A percentile compares a stretch with the other conserved stretches of the same genome.
Conservation (phyloP, 2,329 filamentous ascomycete genomes). For the Cladophialophora yegresii region DNA sequence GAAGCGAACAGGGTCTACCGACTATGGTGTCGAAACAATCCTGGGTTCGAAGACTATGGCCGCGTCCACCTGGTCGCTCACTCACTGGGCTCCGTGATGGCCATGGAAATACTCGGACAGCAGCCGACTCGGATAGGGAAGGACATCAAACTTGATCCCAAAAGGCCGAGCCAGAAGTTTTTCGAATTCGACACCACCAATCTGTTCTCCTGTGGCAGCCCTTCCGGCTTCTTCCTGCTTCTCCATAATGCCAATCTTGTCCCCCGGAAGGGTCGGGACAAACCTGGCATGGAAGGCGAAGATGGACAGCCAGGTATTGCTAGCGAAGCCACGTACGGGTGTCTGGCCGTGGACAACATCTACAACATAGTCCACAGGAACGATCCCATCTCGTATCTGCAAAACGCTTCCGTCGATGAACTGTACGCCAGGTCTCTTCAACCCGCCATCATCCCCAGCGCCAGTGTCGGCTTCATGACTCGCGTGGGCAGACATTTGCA, state of each 20-base stretch:
- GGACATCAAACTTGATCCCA: conserved; percentile 43
- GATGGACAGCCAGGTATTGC: conserved; percentile 65
- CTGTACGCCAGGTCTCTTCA: conserved; percentile 75
- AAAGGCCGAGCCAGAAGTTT: conserved; percentile 53
- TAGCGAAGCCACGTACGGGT: conserved; percentile 82
- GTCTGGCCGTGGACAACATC: conserved; percentile 89
- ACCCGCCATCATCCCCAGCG: conserved; percentile 75
- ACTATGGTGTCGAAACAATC: conserved; percentile 92
- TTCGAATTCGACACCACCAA: conserved; percentile 94
- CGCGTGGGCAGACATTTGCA: conserved; percentile 65
- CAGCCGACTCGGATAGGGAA: conserved; percentile 74
- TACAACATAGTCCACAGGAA: conserved; percentile 86
- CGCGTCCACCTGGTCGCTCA: conserved; percentile 91
- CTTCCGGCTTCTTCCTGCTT: conserved; percentile 87
- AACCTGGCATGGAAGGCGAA: conserved; percentile 69
- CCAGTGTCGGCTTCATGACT: conserved; percentile 65
- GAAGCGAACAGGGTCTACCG: conserved; percentile 96
- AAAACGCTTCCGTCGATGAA: conserved; percentile 87
- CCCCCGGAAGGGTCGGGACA: conserved; percentile 73
- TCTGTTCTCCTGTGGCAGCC: conserved; percentile 85
- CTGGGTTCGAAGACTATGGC: conserved; percentile 75
- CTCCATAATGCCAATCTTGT: conserved; percentile 70
- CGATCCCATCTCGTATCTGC: conserved; percentile 82
- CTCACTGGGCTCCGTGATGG: conserved; percentile 92
- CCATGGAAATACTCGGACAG: conserved; percentile 82